Evolutionary conservation across 164 flowering plant genomes (phyloP).

Genomic region (Amborella trichopoda): DNA sequence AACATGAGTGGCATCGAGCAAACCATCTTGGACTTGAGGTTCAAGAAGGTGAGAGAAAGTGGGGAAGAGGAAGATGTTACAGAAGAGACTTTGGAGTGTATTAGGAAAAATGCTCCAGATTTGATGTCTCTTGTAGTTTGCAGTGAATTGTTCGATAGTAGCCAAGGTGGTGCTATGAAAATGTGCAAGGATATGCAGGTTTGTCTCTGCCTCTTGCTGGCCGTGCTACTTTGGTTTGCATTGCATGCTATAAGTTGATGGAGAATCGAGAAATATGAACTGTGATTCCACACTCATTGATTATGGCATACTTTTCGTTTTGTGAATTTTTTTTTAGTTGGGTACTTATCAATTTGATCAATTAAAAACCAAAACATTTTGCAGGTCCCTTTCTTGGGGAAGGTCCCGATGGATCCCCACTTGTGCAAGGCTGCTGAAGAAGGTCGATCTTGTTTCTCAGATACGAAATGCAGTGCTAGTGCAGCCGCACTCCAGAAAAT

Average conservation of each 20-base stretch:
- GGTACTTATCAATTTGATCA: too few relatives aligned
- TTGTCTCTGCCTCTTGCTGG: too few relatives aligned
- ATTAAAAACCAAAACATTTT: too few relatives aligned
- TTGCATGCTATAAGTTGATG: too few relatives aligned
- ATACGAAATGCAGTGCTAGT: slow-evolving; percentile 39
- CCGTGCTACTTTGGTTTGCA: too few relatives aligned
- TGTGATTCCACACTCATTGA: too few relatives aligned
- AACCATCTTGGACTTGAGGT: slow-evolving; percentile 41
- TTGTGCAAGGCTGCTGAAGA: slow-evolving; percentile 90
- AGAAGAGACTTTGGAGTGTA: slow-evolving; percentile 29
- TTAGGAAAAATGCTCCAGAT: slow-evolving; percentile 66
- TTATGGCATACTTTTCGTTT: too few relatives aligned
- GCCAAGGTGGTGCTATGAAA: slow-evolving; percentile 68
- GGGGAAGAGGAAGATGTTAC: slow-evolving; percentile 63
- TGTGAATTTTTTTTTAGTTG: too few relatives aligned
- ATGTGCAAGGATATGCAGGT: slow-evolving; percentile 80
- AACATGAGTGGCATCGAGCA: slow-evolving; percentile 84
- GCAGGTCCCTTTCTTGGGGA: slow-evolving; percentile 90
- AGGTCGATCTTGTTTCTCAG: slow-evolving; percentile 77
- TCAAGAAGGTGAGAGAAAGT: slow-evolving; percentile 23
- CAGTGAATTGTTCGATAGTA: slow-evolving; percentile 81
- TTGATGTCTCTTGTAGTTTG: slow-evolving; percentile 36
- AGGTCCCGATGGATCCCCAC: slow-evolving; percentile 85
- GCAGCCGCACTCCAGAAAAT: slow-evolving; percentile 61
- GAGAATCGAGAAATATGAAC: too few relatives aligned